These are phyloP conservation scores for Halophytophthora batemanensis DNA, from an alignment of 352 stramenopile species.

Conservation along the genomic window DNA sequence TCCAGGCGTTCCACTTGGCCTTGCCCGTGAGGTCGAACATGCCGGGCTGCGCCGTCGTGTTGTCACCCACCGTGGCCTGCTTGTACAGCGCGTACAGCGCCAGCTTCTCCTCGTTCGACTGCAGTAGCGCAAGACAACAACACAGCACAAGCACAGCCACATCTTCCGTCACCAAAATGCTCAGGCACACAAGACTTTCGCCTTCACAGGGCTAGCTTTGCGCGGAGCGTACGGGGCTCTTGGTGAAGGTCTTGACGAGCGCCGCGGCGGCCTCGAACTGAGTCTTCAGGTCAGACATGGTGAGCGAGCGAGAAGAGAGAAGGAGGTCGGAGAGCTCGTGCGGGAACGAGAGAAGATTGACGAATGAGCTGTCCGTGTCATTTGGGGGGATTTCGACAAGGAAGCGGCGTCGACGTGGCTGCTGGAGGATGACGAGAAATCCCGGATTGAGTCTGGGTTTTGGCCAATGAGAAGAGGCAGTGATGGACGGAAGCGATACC, in stretches of 20 bases:
- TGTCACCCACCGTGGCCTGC: constrained; percentile 87
- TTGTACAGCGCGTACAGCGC: constrained; percentile 89
- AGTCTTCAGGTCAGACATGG: constrained; percentile 82
- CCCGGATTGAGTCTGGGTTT: not conserved
- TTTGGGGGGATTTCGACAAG: too few species aligned
- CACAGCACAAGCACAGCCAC: constrained; percentile 1
- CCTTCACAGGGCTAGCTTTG: constrained; percentile 4
- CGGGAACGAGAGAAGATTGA: constrained; percentile 24
- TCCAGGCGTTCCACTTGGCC: constrained; percentile 89
- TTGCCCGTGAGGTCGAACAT: constrained; percentile 88
- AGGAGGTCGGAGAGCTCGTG: constrained; percentile 12
- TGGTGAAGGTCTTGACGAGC: constrained; percentile 79
- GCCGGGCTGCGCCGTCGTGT: constrained; percentile 73
- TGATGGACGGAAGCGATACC: not conserved
- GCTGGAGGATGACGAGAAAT: not conserved
- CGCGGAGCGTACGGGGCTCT: constrained; percentile 40
- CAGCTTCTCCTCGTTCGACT: constrained; percentile 90
- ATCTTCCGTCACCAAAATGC: not conserved
- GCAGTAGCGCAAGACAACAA: not conserved
- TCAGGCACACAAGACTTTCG: not conserved
- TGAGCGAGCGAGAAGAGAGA: constrained; percentile 1
- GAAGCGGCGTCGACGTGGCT: too few species aligned
- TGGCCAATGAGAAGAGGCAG: not conserved
- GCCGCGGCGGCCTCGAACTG: constrained; percentile 82
- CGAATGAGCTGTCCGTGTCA: constrained; percentile 28